These are phyloP conservation scores for Aureobasidium musti DNA, from an alignment of 2,329 filamentous ascomycete species.

Conservation along the genomic window DNA sequence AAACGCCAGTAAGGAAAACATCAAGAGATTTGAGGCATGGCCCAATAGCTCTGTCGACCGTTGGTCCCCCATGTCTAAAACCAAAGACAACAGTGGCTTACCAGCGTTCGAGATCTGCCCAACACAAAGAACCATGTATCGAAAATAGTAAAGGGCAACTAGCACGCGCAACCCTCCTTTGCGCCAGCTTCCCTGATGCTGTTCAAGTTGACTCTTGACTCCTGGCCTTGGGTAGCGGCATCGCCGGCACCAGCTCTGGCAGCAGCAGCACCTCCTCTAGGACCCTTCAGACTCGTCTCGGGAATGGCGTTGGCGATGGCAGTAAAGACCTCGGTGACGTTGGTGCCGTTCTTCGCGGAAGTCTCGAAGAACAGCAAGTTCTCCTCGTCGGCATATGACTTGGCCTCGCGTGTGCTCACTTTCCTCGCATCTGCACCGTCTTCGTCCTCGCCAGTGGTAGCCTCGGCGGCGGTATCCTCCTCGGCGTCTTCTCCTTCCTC, in stretches of 20 bases:
- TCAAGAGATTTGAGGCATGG: neutral
- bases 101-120: neutral
- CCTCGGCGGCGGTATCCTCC: slow-evolving; percentile 51
- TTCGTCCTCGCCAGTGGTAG: slow-evolving; percentile 48
- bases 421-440: slow-evolving; percentile 74
- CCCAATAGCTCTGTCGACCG: neutral
- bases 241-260: slow-evolving; percentile 52
- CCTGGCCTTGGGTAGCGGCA: slow-evolving; percentile 63
- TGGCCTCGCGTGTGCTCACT: slow-evolving; percentile 86
- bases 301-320: slow-evolving; percentile 98
- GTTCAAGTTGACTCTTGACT: slow-evolving; percentile 77
- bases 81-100: neutral
- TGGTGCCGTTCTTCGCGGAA: slow-evolving; percentile 92
- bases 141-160: slow-evolving; percentile 33
- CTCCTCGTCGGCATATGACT: slow-evolving; percentile 93
- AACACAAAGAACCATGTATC: neutral
- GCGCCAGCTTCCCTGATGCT: slow-evolving; percentile 71
- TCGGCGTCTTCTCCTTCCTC: slow-evolving; percentile 51
- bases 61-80: neutral
- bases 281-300: slow-evolving; percentile 91
- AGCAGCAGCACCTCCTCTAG: slow-evolving; percentile 65
- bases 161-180: slow-evolving; percentile 93
- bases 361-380: slow-evolving; percentile 95
- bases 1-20: slow-evolving; percentile 6
- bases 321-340: slow-evolving; percentile 94